phyloP scores from a whole-genome alignment of 805 yeast species.

The Candida ipomoeae region DNA sequence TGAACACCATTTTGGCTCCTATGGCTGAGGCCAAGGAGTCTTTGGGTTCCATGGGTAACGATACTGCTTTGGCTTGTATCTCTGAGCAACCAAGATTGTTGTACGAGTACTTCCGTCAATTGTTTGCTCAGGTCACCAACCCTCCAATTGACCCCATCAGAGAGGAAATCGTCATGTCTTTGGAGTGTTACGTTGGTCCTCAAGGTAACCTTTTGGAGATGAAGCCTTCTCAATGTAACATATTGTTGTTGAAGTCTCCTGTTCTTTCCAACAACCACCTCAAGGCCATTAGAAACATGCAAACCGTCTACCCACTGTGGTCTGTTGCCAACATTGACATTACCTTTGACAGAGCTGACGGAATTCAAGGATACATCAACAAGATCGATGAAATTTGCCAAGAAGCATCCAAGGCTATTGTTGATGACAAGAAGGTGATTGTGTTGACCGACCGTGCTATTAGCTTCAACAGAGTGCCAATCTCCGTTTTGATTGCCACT shows the following conservation, averaged over 20 bases:
- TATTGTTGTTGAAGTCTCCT: slow-evolving; percentile 80
- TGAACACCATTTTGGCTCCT: slow-evolving; percentile 77
- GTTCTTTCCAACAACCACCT: slow-evolving; percentile 71
- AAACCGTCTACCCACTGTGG: slow-evolving; percentile 82
- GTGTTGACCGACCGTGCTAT: slow-evolving; percentile 70
- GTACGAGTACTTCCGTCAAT: slow-evolving; percentile 91
- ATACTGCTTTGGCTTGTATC: slow-evolving; percentile 90
- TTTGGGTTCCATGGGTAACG: slow-evolving; percentile 98
- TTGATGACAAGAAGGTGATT: slow-evolving; percentile 67
- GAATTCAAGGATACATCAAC: slow-evolving; percentile 77
- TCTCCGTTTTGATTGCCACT: slow-evolving; percentile 85
- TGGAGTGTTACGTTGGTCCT: slow-evolving; percentile 97
- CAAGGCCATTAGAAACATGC: slow-evolving; percentile 67
- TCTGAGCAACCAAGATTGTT: slow-evolving; percentile 87
- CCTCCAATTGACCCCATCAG: slow-evolving; percentile 99
- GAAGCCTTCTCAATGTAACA: slow-evolving; percentile 87
- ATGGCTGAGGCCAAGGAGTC: slow-evolving; percentile 97
- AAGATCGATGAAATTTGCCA: slow-evolving; percentile 84
- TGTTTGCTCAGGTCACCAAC: slow-evolving; percentile 97
- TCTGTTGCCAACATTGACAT: slow-evolving; percentile 77
- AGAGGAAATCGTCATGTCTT: slow-evolving; percentile 93
- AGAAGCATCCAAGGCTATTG: slow-evolving; percentile 82
- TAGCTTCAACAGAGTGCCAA: slow-evolving; percentile 61
- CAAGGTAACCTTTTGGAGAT: slow-evolving; percentile 93
- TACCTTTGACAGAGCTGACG: slow-evolving; percentile 80